A percentile compares a stretch with the other conserved stretches of the same genome.
These are phyloP conservation scores for Dothiorella sarmentorum DNA, from an alignment of 2,329 filamentous ascomycete genomes.

Conservation along the genomic window DNA sequence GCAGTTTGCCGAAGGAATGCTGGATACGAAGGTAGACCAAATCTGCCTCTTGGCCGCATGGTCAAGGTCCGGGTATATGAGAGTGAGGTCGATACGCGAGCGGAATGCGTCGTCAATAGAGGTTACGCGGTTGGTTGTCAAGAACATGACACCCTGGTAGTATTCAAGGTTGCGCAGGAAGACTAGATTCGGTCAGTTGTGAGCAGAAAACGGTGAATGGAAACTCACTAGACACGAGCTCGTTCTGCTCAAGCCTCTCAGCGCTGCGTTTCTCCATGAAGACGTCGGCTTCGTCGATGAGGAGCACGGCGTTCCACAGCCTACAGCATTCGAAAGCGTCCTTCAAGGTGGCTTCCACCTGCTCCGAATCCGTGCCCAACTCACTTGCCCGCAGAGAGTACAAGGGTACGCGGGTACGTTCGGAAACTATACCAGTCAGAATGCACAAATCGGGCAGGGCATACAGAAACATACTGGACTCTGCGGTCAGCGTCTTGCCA, in stretches of 20 bases:
- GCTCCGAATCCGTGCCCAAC: constrained; percentile 36
- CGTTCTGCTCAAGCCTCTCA: constrained; percentile 28
- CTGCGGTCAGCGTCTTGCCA: constrained; percentile 47
- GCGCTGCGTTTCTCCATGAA: constrained; percentile 28
- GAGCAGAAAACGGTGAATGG: neutral
- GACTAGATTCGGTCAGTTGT: neutral
- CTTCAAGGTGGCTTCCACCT: constrained; percentile 45
- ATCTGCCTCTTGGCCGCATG: neutral
- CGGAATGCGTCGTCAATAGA: constrained; percentile 29
- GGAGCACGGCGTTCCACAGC: constrained; percentile 50
- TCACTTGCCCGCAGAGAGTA: neutral
- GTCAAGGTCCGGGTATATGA: constrained; percentile 41
- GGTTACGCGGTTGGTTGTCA: constrained; percentile 32
- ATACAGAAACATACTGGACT: constrained; percentile 48
- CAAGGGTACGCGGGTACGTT: neutral
- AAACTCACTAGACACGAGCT: constrained; percentile 25
- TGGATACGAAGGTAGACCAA: neutral
- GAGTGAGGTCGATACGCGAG: constrained; percentile 33
- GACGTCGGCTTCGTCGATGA: constrained; percentile 50
- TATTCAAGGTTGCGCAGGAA: neutral
- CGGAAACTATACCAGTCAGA: neutral
- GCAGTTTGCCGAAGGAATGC: neutral
- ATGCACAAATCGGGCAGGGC: constrained; percentile 48
- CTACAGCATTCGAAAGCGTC: constrained; percentile 47
- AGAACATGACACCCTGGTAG: constrained; percentile 26